phyloP scores from a whole-genome alignment of 225 moss, liverwort and hornwort species.

The Marchantia paleacea region DNA sequence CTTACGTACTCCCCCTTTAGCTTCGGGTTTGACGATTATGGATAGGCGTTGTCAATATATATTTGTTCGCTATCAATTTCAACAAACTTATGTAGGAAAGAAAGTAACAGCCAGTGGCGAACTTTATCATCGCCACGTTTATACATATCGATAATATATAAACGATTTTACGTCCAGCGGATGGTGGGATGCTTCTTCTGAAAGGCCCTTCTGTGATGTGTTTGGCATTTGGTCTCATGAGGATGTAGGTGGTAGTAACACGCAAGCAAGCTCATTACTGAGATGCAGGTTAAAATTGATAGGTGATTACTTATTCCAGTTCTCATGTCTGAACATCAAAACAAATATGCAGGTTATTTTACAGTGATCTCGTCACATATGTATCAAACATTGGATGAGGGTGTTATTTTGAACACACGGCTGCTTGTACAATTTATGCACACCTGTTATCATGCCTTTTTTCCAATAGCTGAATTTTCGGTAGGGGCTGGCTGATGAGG shows the following conservation, averaged over 20 bases:
- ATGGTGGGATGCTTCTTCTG: neutral
- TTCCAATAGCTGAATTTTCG: too few species aligned
- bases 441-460: too few species aligned
- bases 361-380: too few species aligned
- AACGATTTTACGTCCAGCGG: neutral
- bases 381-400: too few species aligned
- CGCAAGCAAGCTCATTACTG: too few species aligned
- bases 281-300: neutral
- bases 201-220: neutral
- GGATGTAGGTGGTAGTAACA: neutral
- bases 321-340: neutral
- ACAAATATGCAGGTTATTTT: too few species aligned
- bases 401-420: too few species aligned
- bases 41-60: neutral
- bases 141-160: neutral
- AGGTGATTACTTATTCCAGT: neutral
- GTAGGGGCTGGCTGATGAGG: too few species aligned
- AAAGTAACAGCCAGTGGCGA: neutral
- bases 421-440: too few species aligned
- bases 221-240: too few species aligned
- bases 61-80: neutral
- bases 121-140: neutral
- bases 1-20: neutral
- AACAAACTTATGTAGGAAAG: neutral
- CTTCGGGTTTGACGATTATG: neutral